Percentiles rank a stretch among this genome's conserved stretches.
Evolutionary conservation across 2,329 filamentous ascomycete species (phyloP).

Genomic region (Rhytidhysteron rufulum): DNA sequence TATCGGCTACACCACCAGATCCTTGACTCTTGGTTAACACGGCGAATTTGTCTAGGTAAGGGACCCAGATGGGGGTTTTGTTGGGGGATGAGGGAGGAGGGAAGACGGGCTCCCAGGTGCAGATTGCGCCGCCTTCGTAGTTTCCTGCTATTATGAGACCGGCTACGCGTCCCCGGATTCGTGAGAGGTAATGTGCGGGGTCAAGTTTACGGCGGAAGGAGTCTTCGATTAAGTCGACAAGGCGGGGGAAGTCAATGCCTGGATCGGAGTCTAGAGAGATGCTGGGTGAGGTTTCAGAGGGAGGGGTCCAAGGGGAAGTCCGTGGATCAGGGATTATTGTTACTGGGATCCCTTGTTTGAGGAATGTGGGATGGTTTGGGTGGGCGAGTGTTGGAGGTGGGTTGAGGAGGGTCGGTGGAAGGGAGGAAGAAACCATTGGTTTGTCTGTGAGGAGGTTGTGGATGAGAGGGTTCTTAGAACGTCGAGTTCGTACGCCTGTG

Average conservation of each 20-base stretch:
- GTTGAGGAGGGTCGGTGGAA: constrained; percentile 55
- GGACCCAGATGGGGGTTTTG: constrained; percentile 57
- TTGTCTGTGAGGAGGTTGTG: constrained; percentile 96
- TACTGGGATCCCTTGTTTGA: constrained; percentile 87
- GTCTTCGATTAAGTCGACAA: constrained; percentile 87
- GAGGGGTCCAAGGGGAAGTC: constrained; percentile 62
- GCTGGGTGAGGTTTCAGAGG: constrained; percentile 54
- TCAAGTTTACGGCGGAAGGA: constrained; percentile 86
- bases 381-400: constrained; percentile 25
- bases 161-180: constrained; percentile 77
- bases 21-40: constrained; percentile 86
- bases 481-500: constrained; percentile 52
- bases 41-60: constrained; percentile 96
- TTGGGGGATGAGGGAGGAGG: constrained; percentile 53
- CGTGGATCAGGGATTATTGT: constrained; percentile 74
- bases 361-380: constrained; percentile 63
- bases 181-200: constrained; percentile 72
- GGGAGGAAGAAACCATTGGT: constrained; percentile 83
- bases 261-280: constrained; percentile 70
- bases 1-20: constrained; percentile 86
- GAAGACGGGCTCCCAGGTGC: constrained; percentile 76
- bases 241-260: constrained; percentile 74
- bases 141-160: constrained; percentile 93
- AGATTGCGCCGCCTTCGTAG: constrained; percentile 90
- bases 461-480: constrained; percentile 78